These are phyloP conservation scores for Pneumocystis wakefieldiae DNA, from an alignment of 1,139 yeast species.

Conservation along the genomic window DNA sequence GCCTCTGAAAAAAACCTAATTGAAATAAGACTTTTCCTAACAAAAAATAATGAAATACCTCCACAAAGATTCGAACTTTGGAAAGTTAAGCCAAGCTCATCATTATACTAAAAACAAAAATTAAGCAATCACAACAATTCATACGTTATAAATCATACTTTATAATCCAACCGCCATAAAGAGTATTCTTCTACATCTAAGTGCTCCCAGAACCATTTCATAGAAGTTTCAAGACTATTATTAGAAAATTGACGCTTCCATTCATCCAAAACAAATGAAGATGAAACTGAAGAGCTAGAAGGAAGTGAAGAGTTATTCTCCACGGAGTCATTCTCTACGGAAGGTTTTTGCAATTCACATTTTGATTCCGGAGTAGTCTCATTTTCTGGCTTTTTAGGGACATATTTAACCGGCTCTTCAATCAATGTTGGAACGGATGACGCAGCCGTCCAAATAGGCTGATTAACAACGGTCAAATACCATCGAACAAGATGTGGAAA, in stretches of 20 bases:
- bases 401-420: slow-evolving; percentile 31
- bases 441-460: slow-evolving; percentile 39
- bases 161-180: slow-evolving; percentile 87
- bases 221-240: slow-evolving; percentile 85
- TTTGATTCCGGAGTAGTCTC: slow-evolving; percentile 18
- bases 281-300: slow-evolving; percentile 56
- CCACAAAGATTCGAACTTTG: slow-evolving; percentile 98
- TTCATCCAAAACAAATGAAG: slow-evolving; percentile 65
- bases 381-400: slow-evolving; percentile 60
- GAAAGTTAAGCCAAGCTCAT: slow-evolving; percentile 89
- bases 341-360: slow-evolving; percentile 25
- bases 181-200: slow-evolving; percentile 72
- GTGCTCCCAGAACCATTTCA: slow-evolving; percentile 98
- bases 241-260: slow-evolving; percentile 97
- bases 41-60: slow-evolving; percentile 30
- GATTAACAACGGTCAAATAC: slow-evolving; percentile 57
- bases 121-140: not conserved
- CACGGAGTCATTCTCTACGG: slow-evolving; percentile 38
- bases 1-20: slow-evolving; percentile 68
- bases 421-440: slow-evolving; percentile 18
- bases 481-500: slow-evolving; percentile 74
- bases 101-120: slow-evolving; percentile 45
- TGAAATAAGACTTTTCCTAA: not conserved
- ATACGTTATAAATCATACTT: slow-evolving; percentile 17
- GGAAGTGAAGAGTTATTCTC: no score